phyloP scores from a whole-genome alignment of 495 filamentous ascomycete species.

The Tuber brumale region DNA sequence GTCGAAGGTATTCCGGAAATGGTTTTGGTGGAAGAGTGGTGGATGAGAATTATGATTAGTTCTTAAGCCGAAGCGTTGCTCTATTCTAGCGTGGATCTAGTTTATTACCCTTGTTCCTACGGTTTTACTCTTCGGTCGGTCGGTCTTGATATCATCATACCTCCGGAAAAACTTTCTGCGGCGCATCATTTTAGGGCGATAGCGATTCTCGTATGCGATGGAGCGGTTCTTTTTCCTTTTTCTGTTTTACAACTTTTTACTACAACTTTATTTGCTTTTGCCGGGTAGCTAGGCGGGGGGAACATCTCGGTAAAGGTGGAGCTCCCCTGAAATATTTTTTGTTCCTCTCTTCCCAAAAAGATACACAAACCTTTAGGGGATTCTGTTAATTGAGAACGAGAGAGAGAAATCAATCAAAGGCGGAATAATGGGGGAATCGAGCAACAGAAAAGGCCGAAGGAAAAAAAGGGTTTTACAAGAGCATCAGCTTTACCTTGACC shows the following conservation, averaged over 20 bases:
- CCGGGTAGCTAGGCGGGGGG: background rate
- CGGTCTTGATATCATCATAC: conserved; percentile 10
- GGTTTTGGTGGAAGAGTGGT: conserved; percentile 34
- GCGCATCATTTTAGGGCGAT: conserved; percentile 5
- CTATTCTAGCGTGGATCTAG: conserved; percentile 8
- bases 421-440: background rate
- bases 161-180: conserved; percentile 3
- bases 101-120: conserved; percentile 5
- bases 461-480: background rate
- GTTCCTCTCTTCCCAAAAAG: conserved; percentile 4
- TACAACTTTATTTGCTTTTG: conserved; percentile 2
- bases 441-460: conserved; percentile 1
- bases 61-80: background rate
- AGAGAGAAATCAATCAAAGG: background rate
- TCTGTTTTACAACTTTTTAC: background rate
- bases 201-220: conserved; percentile 7
- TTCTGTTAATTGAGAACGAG: conserved; percentile 6
- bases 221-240: conserved; percentile 9
- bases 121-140: background rate
- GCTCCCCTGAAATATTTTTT: conserved; percentile 1
- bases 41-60: conserved; percentile 26
- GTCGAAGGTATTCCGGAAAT: conserved; percentile 16
- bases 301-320: conserved; percentile 3
- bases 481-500: background rate
- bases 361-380: conserved; percentile 1